Evolutionary conservation across 306 rosid genomes (phyloP), one percentile per base, ranked within the genome.

Genomic region (Potentilla sterilis): DNA sequence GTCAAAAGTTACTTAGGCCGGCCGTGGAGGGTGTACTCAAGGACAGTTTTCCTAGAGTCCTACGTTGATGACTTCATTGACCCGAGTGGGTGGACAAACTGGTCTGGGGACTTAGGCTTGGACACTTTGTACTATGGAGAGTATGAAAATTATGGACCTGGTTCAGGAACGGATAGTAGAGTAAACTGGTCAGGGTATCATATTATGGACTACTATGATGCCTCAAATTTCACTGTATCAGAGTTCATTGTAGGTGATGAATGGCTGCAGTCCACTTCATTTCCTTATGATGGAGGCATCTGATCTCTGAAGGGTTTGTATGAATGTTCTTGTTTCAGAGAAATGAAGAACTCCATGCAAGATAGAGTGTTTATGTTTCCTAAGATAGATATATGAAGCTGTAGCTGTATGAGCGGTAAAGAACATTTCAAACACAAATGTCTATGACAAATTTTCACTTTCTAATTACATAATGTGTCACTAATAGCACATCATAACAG

Each of bases 221-320:
- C 96, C 7, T 80, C 72, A 47, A 85, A 84, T 22, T 92, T 90
- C 74, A 70, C 96, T 1, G 93, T 87, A 62, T 73, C 90, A 0
- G 84, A 84, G 84, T 78, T 92, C 35, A 88, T 92, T 52, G 44
- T 71, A 24, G 96, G 96, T 49, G 86, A 85, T 80, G 84, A 81
- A 6, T 92, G 97, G 97, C 81, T 92, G 70, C 79, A 79, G 41
- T 88, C 90, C 76, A 92, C 93, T 77, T 90, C 97, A 0, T 84
- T 92, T 51, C 97, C 97, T 65, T 90, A 87, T 69, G 92, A 92
- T 40, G 87, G 80, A 15, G 93, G 87, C 67, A 85, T 92, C 61
- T 89, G 85, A 78, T 57, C 15, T 18, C 24, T 7, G 7, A 41
- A 62, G 41, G 41, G 32, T 46, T 15, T 69, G 57, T 69, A 55